Evolutionary conservation across 2,329 filamentous ascomycete genomes (phyloP), one percentile per base, ranked within the genome.

Genomic region (Trichophyton simii): DNA sequence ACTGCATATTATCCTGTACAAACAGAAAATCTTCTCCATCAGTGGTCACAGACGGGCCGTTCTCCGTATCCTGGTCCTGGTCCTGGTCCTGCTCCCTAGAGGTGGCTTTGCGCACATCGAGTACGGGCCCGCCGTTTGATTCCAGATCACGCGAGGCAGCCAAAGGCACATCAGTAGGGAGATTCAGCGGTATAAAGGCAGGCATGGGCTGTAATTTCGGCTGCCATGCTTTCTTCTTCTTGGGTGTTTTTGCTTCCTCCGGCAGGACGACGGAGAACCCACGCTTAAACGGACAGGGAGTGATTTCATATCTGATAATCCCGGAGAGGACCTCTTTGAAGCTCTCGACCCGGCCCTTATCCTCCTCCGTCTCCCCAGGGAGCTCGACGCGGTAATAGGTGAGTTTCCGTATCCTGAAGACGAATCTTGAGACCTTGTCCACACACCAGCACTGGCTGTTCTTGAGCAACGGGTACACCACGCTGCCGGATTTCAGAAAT

Each of bases 361-460:
- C 86, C 22, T 87, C 83, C 1, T 81, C 76, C 0, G 82, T 82
- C 41, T 79, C 79, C 15, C 84, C 81, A 0, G 90, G 88, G 4
- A 96, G 76, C 70, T 96, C 91, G 68, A 96, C 94, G 65, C 91
- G 85, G 81, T 94, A 96, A 72, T 94, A 96, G 50, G 87, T 87
- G 34, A 91, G 87, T 52, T 87, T 83, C 22, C 90, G 82, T 65
- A 95, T 89, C 66, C 91, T 87, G 63, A 96, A 77, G n/a, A 95
- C 87, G 67, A 95, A 96, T 67, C 86, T 90, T 46, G 87, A 87
- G 61, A 86, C 82, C 62, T 89, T 87, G 72, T 95, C 89, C 36
- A 96, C 87, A 72, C 88, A 95, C 91, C 91, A 96, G 71, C 88
- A 95, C 73, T 96, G 91, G 62, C 90, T 95, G 72, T 89, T 89